Percentiles rank a stretch among this genome's conserved stretches.
Evolutionary conservation across 2,329 filamentous ascomycete species (phyloP).

Genomic region (Xylaria arbuscula): DNA sequence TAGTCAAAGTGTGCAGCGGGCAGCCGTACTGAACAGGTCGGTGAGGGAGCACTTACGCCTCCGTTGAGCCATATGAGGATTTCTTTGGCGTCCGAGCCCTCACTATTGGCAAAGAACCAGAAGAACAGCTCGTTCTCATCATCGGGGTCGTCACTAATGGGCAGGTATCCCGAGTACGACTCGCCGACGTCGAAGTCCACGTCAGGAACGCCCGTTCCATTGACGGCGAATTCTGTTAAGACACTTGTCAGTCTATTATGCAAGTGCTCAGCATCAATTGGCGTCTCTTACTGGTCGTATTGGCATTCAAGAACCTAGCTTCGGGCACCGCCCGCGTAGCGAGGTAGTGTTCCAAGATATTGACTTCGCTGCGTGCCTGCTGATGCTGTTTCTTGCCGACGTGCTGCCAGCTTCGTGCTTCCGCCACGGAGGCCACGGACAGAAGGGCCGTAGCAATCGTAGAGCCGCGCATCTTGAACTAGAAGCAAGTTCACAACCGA

Average conservation of each 20-base stretch:
- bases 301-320: slow-evolving; percentile 46
- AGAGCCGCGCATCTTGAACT: slow-evolving; percentile 44
- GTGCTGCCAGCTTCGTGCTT: slow-evolving; percentile 48
- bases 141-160: slow-evolving; percentile 60
- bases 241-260: slow-evolving; percentile 4
- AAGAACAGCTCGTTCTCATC: slow-evolving; percentile 62
- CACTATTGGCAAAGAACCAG: slow-evolving; percentile 66
- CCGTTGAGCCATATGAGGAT: slow-evolving; percentile 66
- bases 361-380: slow-evolving; percentile 20
- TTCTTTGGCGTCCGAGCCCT: slow-evolving; percentile 59
- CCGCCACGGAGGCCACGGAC: slow-evolving; percentile 41
- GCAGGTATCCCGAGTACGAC: slow-evolving; percentile 68
- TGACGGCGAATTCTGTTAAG: slow-evolving; percentile 65
- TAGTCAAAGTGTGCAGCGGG: slow-evolving; percentile 10
- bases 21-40: not conserved
- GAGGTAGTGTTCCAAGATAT: slow-evolving; percentile 42
- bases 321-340: slow-evolving; percentile 42
- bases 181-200: slow-evolving; percentile 72
- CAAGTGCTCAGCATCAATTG: not conserved
- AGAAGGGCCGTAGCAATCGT: slow-evolving; percentile 42
- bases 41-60: slow-evolving; percentile 51
- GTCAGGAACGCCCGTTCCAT: slow-evolving; percentile 70
- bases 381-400: slow-evolving; percentile 47
- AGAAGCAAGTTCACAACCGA: slow-evolving; percentile 4
- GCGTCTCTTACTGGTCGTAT: slow-evolving; percentile 46